phyloP scores from a whole-genome alignment of 108 stramenopile species.

The Mayamaea pseudoterrestris region DNA sequence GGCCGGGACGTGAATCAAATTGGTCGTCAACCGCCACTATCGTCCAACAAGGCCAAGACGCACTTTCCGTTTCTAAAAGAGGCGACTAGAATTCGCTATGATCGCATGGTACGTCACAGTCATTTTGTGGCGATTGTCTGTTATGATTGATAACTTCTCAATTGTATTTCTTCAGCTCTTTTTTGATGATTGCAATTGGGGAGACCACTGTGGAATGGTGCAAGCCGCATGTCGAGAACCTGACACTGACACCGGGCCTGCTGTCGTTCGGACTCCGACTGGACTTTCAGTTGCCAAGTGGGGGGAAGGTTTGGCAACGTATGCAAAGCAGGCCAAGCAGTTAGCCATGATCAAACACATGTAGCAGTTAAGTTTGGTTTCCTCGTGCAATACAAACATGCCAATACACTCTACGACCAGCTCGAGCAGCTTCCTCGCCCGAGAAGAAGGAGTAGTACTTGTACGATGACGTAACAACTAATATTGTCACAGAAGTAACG shows the following conservation, averaged over 20 bases:
- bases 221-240: slow-evolving; percentile 46
- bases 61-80: slow-evolving; percentile 83
- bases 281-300: slow-evolving; percentile 54
- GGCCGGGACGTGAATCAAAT: slow-evolving; percentile 75
- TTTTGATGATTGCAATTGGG: slow-evolving; percentile 92
- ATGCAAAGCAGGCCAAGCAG: slow-evolving; percentile 5
- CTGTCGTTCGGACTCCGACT: slow-evolving; percentile 48
- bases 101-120: too few species aligned
- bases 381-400: too few species aligned
- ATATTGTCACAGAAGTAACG: too few species aligned
- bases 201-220: slow-evolving; percentile 82
- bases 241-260: slow-evolving; percentile 35
- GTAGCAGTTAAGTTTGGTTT: too few species aligned
- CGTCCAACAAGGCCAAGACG: slow-evolving; percentile 56
- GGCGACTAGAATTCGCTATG: slow-evolving; percentile 68
- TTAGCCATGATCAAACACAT: too few species aligned
- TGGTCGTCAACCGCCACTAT: slow-evolving; percentile 71
- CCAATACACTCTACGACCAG: too few species aligned
- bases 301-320: slow-evolving; percentile 45
- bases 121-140: too few species aligned
- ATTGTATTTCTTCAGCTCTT: too few species aligned
- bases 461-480: too few species aligned
- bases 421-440: too few species aligned
- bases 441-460: too few species aligned
- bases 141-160: too few species aligned